Percentiles rank a stretch among this genome's conserved stretches.
These are phyloP conservation scores for Trichaptum fuscoviolaceum DNA, from an alignment of 768 basidiomycete genomes.

Conservation along the genomic window DNA sequence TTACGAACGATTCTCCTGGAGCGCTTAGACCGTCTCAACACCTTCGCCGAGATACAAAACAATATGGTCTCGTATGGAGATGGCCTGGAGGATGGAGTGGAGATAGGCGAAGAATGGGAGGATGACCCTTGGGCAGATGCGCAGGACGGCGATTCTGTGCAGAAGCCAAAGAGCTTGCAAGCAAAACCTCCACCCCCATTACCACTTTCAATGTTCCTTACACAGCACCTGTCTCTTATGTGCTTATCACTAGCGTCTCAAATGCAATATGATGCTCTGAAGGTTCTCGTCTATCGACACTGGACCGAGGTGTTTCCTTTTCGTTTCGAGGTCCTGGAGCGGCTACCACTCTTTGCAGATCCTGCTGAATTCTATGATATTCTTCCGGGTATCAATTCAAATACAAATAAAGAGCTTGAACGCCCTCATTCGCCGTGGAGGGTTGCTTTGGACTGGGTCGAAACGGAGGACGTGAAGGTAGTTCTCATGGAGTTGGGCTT, in stretches of 20 bases:
- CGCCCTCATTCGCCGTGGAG: conserved; percentile 41
- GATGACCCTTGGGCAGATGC: conserved; percentile 75
- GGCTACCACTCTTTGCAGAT: conserved; percentile 67
- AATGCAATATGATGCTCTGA: conserved; percentile 53
- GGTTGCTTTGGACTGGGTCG: conserved; percentile 52
- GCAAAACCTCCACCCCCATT: conserved; percentile 35
- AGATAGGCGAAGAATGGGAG: conserved; percentile 56
- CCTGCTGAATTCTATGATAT: conserved; percentile 58
- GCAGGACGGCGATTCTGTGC: conserved; percentile 22
- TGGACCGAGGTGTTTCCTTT: conserved; percentile 54
- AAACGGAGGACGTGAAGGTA: conserved; percentile 37
- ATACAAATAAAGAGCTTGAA: conserved; percentile 38
- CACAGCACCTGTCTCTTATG: conserved; percentile 46
- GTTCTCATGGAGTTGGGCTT: conserved; percentile 28
- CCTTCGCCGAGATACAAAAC: conserved; percentile 53
- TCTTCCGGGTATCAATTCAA: conserved; percentile 55
- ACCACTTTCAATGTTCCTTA: conserved; percentile 60
- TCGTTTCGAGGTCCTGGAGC: conserved; percentile 65
- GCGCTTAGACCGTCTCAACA: conserved; percentile 64
- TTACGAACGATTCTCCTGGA: conserved; percentile 66
- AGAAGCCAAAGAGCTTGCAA: conserved; percentile 14
- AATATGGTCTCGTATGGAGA: conserved; percentile 23
- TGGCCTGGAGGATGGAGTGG: conserved; percentile 21
- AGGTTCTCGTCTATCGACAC: conserved; percentile 55
- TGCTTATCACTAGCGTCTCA: conserved; percentile 64